Percentiles rank a stretch among this genome's conserved stretches.
phyloP scores from a whole-genome alignment of 805 yeast genomes.

The Isabelozyma heimii region DNA sequence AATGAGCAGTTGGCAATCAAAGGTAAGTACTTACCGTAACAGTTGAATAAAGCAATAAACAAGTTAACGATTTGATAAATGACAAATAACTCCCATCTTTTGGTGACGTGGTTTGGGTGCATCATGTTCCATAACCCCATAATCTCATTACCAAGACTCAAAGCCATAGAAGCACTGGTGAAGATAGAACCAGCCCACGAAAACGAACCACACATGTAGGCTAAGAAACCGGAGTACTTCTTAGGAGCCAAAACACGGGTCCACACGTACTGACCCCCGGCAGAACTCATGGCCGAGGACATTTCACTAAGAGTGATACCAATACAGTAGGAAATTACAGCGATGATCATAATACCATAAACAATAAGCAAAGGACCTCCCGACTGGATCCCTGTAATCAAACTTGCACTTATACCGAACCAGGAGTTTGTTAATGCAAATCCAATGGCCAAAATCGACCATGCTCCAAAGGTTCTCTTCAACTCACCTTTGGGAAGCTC shows the following conservation, averaged over 20 bases:
- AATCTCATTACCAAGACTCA: slow-evolving; percentile 30
- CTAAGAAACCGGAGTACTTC: slow-evolving; percentile 34
- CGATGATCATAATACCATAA: slow-evolving; percentile 39
- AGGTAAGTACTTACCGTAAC: slow-evolving; percentile 36
- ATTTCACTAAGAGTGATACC: slow-evolving; percentile 39
- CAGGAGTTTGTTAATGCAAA: slow-evolving; percentile 43
- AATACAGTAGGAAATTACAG: slow-evolving; percentile 32
- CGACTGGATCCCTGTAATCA: slow-evolving; percentile 39
- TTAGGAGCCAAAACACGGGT: slow-evolving; percentile 37
- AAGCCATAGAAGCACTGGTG: slow-evolving; percentile 39
- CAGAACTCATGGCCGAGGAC: slow-evolving; percentile 38
- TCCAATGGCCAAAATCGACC: slow-evolving; percentile 39
- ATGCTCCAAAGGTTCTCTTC: slow-evolving; percentile 35
- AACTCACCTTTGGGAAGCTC: slow-evolving; percentile 2
- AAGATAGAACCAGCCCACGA: slow-evolving; percentile 44
- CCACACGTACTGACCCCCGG: slow-evolving; percentile 46
- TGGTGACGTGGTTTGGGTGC: slow-evolving; percentile 31
- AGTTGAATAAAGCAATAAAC: slow-evolving; percentile 30
- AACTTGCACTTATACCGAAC: slow-evolving; percentile 41
- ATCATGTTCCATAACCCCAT: slow-evolving; percentile 37
- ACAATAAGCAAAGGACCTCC: slow-evolving; percentile 42
- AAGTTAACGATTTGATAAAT: slow-evolving; percentile 34
- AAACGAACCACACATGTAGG: slow-evolving; percentile 38
- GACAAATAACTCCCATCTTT: slow-evolving; percentile 37
- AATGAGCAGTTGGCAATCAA: slow-evolving; percentile 31